These are phyloP conservation scores for Fonsecaea pugnacius DNA, from an alignment of 2,329 filamentous ascomycete genomes.

Conservation along the genomic window DNA sequence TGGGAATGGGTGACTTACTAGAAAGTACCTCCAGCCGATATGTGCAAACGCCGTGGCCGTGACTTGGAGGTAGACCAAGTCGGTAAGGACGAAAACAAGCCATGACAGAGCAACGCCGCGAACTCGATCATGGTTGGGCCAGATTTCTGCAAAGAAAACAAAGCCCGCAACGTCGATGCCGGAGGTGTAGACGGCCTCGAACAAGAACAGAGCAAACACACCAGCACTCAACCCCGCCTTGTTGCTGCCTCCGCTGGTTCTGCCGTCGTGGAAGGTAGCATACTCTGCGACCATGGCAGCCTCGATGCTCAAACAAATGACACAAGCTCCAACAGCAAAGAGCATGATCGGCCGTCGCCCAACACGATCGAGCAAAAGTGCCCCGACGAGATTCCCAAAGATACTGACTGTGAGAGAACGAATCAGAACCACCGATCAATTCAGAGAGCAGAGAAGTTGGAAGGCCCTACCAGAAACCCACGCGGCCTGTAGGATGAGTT, in stretches of 20 bases:
- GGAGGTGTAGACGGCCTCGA: background rate
- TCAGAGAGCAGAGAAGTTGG: no score
- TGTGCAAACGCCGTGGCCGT: conserved; percentile 40
- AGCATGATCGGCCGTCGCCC: conserved; percentile 49
- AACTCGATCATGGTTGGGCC: conserved; percentile 13
- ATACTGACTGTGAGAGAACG: background rate
- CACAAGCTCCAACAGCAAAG: conserved; percentile 17
- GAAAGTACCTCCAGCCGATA: conserved; percentile 42
- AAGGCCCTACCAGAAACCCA: background rate
- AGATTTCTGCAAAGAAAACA: conserved; percentile 17
- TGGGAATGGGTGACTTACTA: conserved; percentile 20
- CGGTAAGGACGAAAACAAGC: background rate
- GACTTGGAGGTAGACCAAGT: conserved; percentile 40
- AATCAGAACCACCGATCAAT: background rate
- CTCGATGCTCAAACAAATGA: background rate
- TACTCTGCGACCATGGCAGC: conserved; percentile 14
- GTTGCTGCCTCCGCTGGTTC: background rate
- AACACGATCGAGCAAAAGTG: conserved; percentile 50
- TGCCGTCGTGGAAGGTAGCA: no score
- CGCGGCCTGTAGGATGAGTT: background rate
- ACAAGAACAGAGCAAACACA: conserved; percentile 65
- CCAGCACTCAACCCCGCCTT: conserved; percentile 14
- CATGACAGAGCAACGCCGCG: conserved; percentile 6
- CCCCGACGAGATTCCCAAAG: conserved; percentile 39
- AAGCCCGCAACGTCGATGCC: conserved; percentile 8